Percentiles rank a stretch among this genome's conserved stretches.
These are phyloP conservation scores for Mycena leptocephala DNA, from an alignment of 768 basidiomycete species.

Conservation along the genomic window DNA sequence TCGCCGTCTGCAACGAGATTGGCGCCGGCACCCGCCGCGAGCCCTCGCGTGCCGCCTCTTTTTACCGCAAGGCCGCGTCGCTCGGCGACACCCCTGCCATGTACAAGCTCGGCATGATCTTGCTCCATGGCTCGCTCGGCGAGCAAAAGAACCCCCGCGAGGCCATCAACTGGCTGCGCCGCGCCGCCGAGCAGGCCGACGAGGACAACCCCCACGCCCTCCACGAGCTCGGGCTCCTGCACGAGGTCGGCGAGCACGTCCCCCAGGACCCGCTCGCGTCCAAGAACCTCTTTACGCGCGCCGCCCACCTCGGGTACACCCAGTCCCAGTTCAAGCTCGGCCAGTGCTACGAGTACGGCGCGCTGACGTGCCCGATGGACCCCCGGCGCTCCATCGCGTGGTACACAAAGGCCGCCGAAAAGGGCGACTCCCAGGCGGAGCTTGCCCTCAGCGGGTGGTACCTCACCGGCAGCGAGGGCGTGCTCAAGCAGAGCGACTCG, in stretches of 20 bases:
- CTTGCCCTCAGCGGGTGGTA: slow-evolving; percentile 99
- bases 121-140: slow-evolving; percentile 87
- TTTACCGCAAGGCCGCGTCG: slow-evolving; percentile 97
- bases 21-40: slow-evolving; percentile 96
- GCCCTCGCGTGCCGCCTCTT: slow-evolving; percentile 90
- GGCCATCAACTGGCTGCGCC: slow-evolving; percentile 93
- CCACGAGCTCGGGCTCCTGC: slow-evolving; percentile 92
- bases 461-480: slow-evolving; percentile 94
- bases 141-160: slow-evolving; percentile 92
- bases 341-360: slow-evolving; percentile 95
- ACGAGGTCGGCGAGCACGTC: slow-evolving; percentile 85
- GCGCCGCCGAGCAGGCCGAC: slow-evolving; percentile 97
- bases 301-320: slow-evolving; percentile 94
- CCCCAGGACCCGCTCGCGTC: slow-evolving; percentile 88
- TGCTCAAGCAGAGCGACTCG: slow-evolving; percentile 97
- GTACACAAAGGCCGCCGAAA: slow-evolving; percentile 99
- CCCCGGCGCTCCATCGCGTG: slow-evolving; percentile 96
- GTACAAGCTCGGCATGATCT: slow-evolving; percentile 99
- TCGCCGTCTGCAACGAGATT: slow-evolving; percentile 99
- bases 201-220: slow-evolving; percentile 98
- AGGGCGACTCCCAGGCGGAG: slow-evolving; percentile 95
- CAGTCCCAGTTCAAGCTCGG: slow-evolving; percentile 97
- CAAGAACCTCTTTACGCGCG: slow-evolving; percentile 89
- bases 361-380: slow-evolving; percentile 91
- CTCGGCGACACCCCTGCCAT: slow-evolving; percentile 98